Base-by-base conservation (phyloP, 2,329 filamentous ascomycete species). In the Penicillium sp. region DNA sequence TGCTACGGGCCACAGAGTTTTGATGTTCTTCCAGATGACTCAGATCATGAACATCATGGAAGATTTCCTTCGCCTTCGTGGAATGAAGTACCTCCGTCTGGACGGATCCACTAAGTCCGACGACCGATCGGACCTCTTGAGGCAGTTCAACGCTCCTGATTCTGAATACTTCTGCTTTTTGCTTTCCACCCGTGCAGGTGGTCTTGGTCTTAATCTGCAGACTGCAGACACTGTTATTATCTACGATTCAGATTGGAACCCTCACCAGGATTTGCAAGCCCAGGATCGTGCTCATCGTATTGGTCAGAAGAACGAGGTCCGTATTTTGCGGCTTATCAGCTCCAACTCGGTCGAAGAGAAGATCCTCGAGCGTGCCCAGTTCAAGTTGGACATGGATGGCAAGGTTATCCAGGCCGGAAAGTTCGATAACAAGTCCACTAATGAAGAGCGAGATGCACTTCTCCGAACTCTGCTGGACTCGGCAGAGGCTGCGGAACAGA, bases 11-110 rank as follows among this genome's bases (percentile, higher is more conserved):
- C 93, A 98, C 80, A 86, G 93, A 70, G 89, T 97, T 26, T 77
- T 98, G 68, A 97, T 98, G 87, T 98, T 98, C 80, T 98, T 98
- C 78, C 93, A 98, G 69, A 98, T 98, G 93, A 98, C 93, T 4
- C 90, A 95, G 54, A 98, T 98, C 67, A 98, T 98, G 93, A 95
- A 98, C 72, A 98, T 98, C 64, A 97, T 98, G 93, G 93, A 98
- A 62, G 93, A 98, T 68, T 98, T 95, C 68, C 72, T 98, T 55
- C 85, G 91, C 3, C 85, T 88, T 64, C 81, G 88, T 57, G 85
- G 84, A 41, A 77, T 95, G 59, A 79, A 86, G 63, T 98, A 95
- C 67, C 78, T 98, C 58, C 89, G 93, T 67, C 77, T 98, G 52
- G 93, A 98, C 64, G 93, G 93, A 75, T 93, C 89, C 0, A 98